phyloP scores from a whole-genome alignment of 1,139 yeast species.

The Geotrichum bryndzae region DNA sequence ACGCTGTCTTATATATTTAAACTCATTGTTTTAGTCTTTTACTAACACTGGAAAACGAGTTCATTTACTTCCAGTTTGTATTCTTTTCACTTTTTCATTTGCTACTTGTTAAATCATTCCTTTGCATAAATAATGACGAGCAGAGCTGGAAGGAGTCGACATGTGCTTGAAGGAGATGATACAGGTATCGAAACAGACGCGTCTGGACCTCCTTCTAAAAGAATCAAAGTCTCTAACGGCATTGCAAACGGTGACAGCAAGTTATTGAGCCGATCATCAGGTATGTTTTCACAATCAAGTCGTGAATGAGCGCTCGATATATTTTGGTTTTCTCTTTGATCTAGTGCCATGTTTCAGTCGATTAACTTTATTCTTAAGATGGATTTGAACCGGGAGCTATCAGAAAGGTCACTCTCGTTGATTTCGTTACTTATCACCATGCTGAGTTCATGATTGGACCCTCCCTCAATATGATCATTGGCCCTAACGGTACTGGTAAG shows the following conservation, averaged over 20 bases:
- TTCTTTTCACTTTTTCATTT: neutral
- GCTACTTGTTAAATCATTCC: neutral
- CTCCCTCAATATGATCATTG: constrained; percentile 82
- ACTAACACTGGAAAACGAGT: neutral
- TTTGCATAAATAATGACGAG: neutral
- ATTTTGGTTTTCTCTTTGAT: neutral
- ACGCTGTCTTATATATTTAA: neutral
- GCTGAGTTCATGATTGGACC: constrained; percentile 82
- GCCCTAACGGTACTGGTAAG: constrained; percentile 97
- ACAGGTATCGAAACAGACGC: neutral
- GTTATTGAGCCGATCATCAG: neutral
- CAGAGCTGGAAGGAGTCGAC: neutral
- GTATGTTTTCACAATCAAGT: neutral
- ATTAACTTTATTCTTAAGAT: constrained; percentile 14
- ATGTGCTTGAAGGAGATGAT: neutral
- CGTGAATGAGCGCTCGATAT: neutral
- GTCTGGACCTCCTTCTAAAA: neutral
- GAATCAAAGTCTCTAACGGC: neutral
- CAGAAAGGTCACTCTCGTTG: constrained; percentile 55
- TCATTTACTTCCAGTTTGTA: neutral
- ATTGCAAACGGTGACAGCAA: neutral
- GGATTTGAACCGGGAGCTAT: constrained; percentile 54
- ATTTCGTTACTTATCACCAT: constrained; percentile 76
- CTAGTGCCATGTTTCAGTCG: neutral
- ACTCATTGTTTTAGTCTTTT: neutral